Conservation (phyloP, 2,329 filamentous ascomycete genomes). For the Teratosphaeria gauchensis region DNA sequence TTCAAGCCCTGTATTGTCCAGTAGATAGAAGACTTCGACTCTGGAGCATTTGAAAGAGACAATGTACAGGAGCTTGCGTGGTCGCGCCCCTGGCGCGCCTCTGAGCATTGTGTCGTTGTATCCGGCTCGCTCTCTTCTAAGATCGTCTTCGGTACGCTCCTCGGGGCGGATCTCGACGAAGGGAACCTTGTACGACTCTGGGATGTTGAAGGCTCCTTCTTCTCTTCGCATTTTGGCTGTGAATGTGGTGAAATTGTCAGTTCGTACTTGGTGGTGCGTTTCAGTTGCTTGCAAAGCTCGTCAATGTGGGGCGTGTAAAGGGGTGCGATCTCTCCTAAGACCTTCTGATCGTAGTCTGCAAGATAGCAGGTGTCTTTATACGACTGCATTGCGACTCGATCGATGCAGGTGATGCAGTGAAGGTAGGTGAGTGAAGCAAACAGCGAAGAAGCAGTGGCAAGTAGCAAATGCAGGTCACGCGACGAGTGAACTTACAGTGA, state of each 20-base stretch:
- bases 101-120: neutral
- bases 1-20: slow-evolving; percentile 85
- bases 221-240: neutral
- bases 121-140: slow-evolving; percentile 7
- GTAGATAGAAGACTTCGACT: slow-evolving; percentile 93
- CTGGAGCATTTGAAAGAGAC: slow-evolving; percentile 95
- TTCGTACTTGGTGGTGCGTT: neutral
- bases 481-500: neutral
- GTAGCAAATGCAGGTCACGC: neutral
- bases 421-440: neutral
- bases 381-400: neutral
- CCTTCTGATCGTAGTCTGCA: neutral
- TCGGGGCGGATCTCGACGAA: slow-evolving; percentile 12
- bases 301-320: neutral
- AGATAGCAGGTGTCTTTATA: neutral
- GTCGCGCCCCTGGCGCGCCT: slow-evolving; percentile 7
- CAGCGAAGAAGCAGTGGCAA: neutral
- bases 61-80: slow-evolving; percentile 60
- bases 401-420: neutral
- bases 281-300: neutral
- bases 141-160: slow-evolving; percentile 15
- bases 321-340: neutral
- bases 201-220: slow-evolving; percentile 13
- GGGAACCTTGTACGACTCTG: slow-evolving; percentile 21
- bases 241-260: neutral